phyloP scores from a whole-genome alignment of 2,329 filamentous ascomycete genomes.

The Corniculantispora saksenae region DNA sequence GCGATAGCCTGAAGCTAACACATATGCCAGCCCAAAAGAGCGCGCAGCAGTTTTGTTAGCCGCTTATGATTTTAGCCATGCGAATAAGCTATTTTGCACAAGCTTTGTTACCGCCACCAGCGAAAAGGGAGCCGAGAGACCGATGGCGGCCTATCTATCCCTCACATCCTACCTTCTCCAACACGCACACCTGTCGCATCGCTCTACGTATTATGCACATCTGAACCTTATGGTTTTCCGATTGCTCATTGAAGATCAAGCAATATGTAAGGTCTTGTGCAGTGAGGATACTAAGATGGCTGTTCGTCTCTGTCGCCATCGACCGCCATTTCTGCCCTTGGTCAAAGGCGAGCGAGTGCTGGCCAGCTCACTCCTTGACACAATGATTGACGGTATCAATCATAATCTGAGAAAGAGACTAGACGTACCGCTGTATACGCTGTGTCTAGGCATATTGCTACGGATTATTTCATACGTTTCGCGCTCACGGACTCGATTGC shows the following conservation, averaged over 20 bases:
- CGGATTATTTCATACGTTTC: conserved; percentile 83
- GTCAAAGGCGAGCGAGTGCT: conserved; percentile 72
- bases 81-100: conserved; percentile 93
- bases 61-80: conserved; percentile 89
- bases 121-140: conserved; percentile 67
- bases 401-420: conserved; percentile 87
- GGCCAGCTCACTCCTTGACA: conserved; percentile 76
- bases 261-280: conserved; percentile 80
- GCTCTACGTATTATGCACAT: conserved; percentile 80
- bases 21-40: conserved; percentile 64
- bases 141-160: conserved; percentile 81
- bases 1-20: conserved; percentile 21
- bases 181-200: conserved; percentile 81
- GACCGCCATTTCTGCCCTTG: conserved; percentile 79
- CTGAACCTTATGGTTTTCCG: conserved; percentile 83
- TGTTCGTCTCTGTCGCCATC: conserved; percentile 85
- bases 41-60: conserved; percentile 80
- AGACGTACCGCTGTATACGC: conserved; percentile 80
- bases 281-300: conserved; percentile 71
- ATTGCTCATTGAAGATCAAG: conserved; percentile 81
- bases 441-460: conserved; percentile 79
- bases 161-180: conserved; percentile 90
- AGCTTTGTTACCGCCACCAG: conserved; percentile 69
- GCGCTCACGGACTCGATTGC: conserved; percentile 75
- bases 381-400: conserved; percentile 86